Evolutionary conservation across 345 rosid species (phyloP).

Genomic region (Sisymbrium irio): DNA sequence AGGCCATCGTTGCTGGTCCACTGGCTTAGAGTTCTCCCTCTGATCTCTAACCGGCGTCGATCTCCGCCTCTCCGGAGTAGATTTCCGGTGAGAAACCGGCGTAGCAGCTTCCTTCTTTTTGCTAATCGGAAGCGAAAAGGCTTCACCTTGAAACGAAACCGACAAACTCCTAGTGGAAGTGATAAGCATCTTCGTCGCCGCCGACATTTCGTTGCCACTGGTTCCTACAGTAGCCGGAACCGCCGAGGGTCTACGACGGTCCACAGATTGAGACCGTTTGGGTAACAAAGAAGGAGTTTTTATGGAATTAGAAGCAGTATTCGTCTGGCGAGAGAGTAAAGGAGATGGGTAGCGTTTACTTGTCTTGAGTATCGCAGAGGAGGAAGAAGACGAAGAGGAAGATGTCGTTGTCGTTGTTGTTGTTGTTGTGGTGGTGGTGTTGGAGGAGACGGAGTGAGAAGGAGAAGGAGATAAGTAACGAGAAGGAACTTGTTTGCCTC

Average conservation of each 20-base stretch:
- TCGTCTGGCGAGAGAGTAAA: conserved; percentile 54
- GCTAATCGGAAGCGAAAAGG: conserved; percentile 67
- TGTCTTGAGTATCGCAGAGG: conserved; percentile 37
- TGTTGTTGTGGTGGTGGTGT: conserved; percentile 30
- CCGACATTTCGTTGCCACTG: conserved; percentile 44
- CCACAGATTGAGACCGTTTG: conserved; percentile 81
- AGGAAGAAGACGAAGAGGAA: conserved; percentile 50
- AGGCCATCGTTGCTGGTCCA: conserved; percentile 69
- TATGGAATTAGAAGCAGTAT: conserved; percentile 41
- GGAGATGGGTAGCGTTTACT: conserved; percentile 68
- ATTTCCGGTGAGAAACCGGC: conserved; percentile 53
- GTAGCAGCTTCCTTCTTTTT: conserved; percentile 65
- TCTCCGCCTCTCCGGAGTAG: conserved; percentile 76
- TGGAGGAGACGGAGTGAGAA: conserved; percentile 49
- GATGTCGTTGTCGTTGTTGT: conserved; percentile 32
- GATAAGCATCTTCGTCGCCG: conserved; percentile 65
- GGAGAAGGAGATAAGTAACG: conserved; percentile 92
- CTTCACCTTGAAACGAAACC: conserved; percentile 96
- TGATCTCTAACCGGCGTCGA: conserved; percentile 46
- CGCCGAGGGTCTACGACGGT: conserved; percentile 61
- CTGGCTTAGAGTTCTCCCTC: conserved; percentile 60
- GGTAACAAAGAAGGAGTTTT: conserved; percentile 43
- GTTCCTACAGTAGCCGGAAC: conserved; percentile 42
- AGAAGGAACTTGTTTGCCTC: conserved; percentile 76
- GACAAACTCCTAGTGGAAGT: conserved; percentile 84